Evolutionary conservation across 768 basidiomycete genomes (phyloP).

Genomic region (Termitomyces sp.): DNA sequence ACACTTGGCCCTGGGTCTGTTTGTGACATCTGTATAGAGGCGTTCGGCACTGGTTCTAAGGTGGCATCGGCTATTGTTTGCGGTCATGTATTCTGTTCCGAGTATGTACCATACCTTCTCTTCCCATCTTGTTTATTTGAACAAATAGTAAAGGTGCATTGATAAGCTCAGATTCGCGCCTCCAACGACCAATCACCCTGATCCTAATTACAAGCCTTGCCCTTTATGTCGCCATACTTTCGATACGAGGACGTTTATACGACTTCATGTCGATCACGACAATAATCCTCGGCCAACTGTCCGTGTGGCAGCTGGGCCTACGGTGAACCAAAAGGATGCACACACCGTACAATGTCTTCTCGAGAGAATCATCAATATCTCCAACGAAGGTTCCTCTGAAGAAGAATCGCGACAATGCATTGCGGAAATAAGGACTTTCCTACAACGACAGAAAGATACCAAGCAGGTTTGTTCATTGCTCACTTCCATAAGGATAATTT

Average conservation of each 20-base stretch:
- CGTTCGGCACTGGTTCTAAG: conserved; percentile 45
- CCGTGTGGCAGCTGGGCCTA: conserved; percentile 32
- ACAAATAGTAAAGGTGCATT: conserved; percentile 42
- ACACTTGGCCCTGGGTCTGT: conserved; percentile 57
- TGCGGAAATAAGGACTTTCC: conserved; percentile 42
- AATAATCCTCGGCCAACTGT: conserved; percentile 10
- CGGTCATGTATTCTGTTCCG: conserved; percentile 66
- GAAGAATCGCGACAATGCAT: conserved; percentile 43
- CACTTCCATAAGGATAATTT: not conserved
- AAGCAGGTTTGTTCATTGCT: conserved; percentile 29
- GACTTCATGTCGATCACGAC: conserved; percentile 57
- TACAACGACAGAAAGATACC: conserved; percentile 35
- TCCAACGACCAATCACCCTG: conserved; percentile 11
- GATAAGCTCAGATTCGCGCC: conserved; percentile 35
- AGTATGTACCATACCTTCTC: conserved; percentile 23
- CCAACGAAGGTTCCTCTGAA: conserved; percentile 51
- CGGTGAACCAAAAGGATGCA: conserved; percentile 25
- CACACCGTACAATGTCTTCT: conserved; percentile 29
- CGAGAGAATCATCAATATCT: conserved; percentile 45
- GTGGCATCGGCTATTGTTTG: conserved; percentile 63
- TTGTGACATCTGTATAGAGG: conserved; percentile 75
- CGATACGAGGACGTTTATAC: conserved; percentile 30
- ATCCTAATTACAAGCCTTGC: conserved; percentile 27
- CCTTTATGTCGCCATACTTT: conserved; percentile 61
- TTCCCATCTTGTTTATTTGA: not conserved